These are phyloP conservation scores for Astrephomene gubernaculifera DNA, from an alignment of 139 green algal species.

Conservation along the genomic window DNA sequence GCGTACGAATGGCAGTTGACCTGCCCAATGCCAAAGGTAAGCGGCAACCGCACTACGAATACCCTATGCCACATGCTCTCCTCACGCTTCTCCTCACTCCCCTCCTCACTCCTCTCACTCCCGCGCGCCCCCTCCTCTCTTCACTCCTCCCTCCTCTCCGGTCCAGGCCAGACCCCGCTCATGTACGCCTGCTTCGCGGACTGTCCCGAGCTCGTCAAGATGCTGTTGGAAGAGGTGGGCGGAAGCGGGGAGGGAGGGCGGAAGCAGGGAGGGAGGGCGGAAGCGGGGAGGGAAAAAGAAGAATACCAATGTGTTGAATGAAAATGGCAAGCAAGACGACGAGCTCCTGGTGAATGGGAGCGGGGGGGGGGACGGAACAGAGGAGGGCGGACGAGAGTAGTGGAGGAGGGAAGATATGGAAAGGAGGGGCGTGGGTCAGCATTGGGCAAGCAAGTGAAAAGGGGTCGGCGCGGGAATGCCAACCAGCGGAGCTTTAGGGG, in stretches of 20 bases:
- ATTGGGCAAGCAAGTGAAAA: too few species aligned
- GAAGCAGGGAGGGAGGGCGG: not conserved
- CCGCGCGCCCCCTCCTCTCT: not conserved
- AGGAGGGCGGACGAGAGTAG: too few species aligned
- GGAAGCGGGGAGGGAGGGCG: not conserved
- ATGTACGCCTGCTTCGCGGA: conserved; percentile 53
- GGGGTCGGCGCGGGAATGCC: too few species aligned
- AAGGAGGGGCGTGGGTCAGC: too few species aligned
- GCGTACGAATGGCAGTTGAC: not conserved
- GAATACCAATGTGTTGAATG: not conserved
- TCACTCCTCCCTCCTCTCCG: not conserved
- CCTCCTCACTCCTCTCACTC: not conserved
- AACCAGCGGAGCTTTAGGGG: not conserved
- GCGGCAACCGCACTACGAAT: not conserved
- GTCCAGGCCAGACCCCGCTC: conserved; percentile 49
- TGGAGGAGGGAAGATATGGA: too few species aligned
- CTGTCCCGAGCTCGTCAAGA: conserved; percentile 13
- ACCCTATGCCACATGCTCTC: not conserved
- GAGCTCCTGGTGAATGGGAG: too few species aligned
- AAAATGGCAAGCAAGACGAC: too few species aligned
- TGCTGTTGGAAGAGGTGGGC: conserved; percentile 44
- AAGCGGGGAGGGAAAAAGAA: not conserved
- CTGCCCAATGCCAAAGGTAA: conserved; percentile 15
- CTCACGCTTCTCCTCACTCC: not conserved
- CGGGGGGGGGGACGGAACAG: too few species aligned